A percentile compares a stretch with the other conserved stretches of the same genome.
These are phyloP conservation scores for Triticum urartu DNA, from an alignment of 176 grass and related monocot genomes.

Conservation along the genomic window DNA sequence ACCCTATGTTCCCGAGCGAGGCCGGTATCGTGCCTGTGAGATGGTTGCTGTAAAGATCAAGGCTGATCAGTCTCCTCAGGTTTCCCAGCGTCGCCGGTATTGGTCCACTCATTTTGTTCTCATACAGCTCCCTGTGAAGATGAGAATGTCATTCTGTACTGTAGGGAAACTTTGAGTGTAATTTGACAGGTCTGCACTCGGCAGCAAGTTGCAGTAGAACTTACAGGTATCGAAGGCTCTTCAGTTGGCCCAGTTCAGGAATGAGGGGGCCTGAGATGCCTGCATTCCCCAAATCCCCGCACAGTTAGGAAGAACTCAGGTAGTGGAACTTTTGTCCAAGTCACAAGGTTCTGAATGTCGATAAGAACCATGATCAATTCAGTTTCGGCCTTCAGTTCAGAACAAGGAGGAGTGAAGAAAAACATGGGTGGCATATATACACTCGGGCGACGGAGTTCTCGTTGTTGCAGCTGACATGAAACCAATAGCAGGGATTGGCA, in stretches of 20 bases:
- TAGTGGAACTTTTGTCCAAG: neutral
- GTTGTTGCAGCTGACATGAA: slow-evolving; percentile 44
- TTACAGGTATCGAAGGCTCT: slow-evolving; percentile 52
- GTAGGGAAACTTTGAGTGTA: neutral
- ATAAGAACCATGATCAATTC: no score
- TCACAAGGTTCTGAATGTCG: neutral
- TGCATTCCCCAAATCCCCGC: slow-evolving; percentile 49
- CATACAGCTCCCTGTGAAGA: slow-evolving; percentile 32
- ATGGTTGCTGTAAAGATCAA: slow-evolving; percentile 23
- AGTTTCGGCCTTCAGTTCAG: no score
- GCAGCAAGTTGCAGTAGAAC: neutral
- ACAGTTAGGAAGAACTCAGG: neutral
- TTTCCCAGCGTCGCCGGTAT: slow-evolving; percentile 27
- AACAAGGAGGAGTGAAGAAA: no score
- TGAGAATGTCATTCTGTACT: neutral
- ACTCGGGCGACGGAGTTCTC: slow-evolving; percentile 31
- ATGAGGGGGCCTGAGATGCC: slow-evolving; percentile 38
- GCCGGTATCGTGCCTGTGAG: neutral
- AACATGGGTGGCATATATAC: neutral
- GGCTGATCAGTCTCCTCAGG: slow-evolving; percentile 24
- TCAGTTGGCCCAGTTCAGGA: slow-evolving; percentile 33
- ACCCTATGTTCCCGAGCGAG: neutral
- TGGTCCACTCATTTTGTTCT: slow-evolving; percentile 17
- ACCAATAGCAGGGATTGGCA: slow-evolving; percentile 45
- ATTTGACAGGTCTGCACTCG: neutral